Conservation (phyloP, 495 filamentous ascomycete genomes). For the Lasiosphaeria miniovina region DNA sequence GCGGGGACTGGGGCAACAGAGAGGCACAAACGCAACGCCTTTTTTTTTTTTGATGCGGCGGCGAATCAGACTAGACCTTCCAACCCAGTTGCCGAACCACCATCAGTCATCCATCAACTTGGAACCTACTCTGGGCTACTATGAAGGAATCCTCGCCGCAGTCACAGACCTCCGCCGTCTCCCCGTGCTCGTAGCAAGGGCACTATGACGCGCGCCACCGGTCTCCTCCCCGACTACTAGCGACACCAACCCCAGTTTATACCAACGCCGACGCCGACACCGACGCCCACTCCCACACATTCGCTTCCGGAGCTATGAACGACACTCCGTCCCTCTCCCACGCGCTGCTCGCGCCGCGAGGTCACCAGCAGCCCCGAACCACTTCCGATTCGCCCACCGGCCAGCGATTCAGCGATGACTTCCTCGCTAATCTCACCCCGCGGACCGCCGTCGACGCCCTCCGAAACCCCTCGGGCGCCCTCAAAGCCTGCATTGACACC, state of each 20-base stretch:
- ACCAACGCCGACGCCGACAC: not conserved
- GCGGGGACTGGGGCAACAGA: not conserved
- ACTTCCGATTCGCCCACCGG: constrained; percentile 36
- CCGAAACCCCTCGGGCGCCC: constrained; percentile 50
- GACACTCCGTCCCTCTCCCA: constrained; percentile 25
- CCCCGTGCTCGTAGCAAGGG: constrained; percentile 27
- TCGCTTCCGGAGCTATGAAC: constrained; percentile 21
- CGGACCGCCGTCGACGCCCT: constrained; percentile 42
- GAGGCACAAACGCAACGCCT: not conserved
- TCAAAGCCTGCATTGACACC: constrained; percentile 62
- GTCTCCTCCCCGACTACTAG: constrained; percentile 13
- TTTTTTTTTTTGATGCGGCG: not conserved
- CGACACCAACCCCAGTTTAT: constrained; percentile 3
- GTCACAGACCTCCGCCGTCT: constrained; percentile 15
- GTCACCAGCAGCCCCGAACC: constrained; percentile 28
- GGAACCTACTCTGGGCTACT: not conserved
- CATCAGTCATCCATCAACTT: too few relatives aligned
- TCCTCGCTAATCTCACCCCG: constrained; percentile 43
- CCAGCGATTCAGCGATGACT: constrained; percentile 39
- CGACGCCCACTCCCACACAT: not conserved
- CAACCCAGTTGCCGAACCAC: not conserved
- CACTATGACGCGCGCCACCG: constrained; percentile 26
- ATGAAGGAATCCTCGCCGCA: constrained; percentile 9
- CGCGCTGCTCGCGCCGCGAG: constrained; percentile 22
- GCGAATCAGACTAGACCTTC: not conserved